Base-by-base conservation (phyloP, 495 filamentous ascomycete genomes). In the Pseudevernia furfuracea region DNA sequence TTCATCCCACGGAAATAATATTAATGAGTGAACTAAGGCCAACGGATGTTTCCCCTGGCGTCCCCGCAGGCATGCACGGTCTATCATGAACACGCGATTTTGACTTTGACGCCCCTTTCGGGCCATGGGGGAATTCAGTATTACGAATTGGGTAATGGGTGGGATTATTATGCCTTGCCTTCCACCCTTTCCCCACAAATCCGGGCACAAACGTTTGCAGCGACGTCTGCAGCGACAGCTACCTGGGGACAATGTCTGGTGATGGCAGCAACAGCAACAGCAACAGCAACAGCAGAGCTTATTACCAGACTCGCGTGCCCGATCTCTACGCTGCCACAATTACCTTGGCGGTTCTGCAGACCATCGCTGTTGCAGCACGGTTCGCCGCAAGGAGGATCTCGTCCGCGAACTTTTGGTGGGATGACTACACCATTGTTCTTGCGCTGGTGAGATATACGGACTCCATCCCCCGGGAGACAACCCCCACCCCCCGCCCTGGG, bases 351-450 rank as follows among this genome's bases (percentile, higher is more conserved):
- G 60, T 75, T 5, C 72, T 75, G 34, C 73, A 74, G 25, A 76
- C 74, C 21, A 28, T 75, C 15, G 67, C 61, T 4, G 75, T 77
- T 19, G 58, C 59, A 8, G 32, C 74, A 23, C 71, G 76, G 28
- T 72, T 74, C 25, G 17, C 69, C 48, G 70, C 74, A 28, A 67
- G 75, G 21, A 60, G 64, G 52, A 58, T 74, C 34, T 68, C 75
- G 21, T 30, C 60, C 14, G 73, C 72, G 23, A 70, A 70, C 1
- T 63, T 71, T 14, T 77, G 76, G 75, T 78, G 75, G 75, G 75
- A 77, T 72, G 76, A 77, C 53, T 76, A 68, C 58, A 74, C 67
- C 12, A 73, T 78, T 60, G 63, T 68, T 0, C 59, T 67, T 43
- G 68, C 76, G 17, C 46, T 77, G 66, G 67, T 69, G 38, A 61